A percentile compares a stretch with the other conserved stretches of the same genome.
Evolutionary conservation across 768 basidiomycete genomes (phyloP).

Genomic region (Lactarius indigo): DNA sequence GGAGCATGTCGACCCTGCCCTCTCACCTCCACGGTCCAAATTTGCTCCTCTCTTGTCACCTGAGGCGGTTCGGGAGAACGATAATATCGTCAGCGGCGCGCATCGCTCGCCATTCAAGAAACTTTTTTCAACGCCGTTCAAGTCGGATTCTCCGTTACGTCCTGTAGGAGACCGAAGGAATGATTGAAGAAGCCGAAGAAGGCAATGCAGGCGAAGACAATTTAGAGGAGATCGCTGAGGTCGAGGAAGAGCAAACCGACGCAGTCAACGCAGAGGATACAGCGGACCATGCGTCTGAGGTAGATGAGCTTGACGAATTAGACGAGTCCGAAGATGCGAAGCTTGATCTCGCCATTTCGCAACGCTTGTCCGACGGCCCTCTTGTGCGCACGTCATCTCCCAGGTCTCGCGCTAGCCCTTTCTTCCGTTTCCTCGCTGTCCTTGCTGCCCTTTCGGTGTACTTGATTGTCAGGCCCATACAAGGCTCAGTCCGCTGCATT

Average conservation of each 20-base stretch:
- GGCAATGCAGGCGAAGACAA: slow-evolving; percentile 22
- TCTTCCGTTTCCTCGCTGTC: slow-evolving; percentile 41
- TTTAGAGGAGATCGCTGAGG: slow-evolving; percentile 4
- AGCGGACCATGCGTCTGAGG: slow-evolving; percentile 2
- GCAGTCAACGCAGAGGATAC: slow-evolving; percentile 8
- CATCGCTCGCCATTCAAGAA: slow-evolving; percentile 22
- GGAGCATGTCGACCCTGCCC: slow-evolving; percentile 21
- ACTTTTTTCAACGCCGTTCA: slow-evolving; percentile 11
- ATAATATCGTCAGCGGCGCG: slow-evolving; percentile 12
- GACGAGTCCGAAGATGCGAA: slow-evolving; percentile 25
- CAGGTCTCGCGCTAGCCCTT: slow-evolving; percentile 25
- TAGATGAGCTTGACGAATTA: slow-evolving; percentile 22
- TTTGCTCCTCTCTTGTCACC: slow-evolving; percentile 54
- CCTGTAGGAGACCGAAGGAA: slow-evolving; percentile 17
- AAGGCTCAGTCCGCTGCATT: slow-evolving; percentile 66
- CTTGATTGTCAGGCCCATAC: slow-evolving; percentile 38
- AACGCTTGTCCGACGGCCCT: slow-evolving; percentile 38
- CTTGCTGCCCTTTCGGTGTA: slow-evolving; percentile 36
- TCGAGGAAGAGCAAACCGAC: slow-evolving; percentile 20
- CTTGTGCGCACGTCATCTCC: slow-evolving; percentile 17
- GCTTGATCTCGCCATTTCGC: slow-evolving; percentile 34
- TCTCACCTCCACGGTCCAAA: slow-evolving; percentile 48
- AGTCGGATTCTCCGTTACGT: slow-evolving; percentile 12
- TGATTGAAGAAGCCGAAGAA: slow-evolving; percentile 26
- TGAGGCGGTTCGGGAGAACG: slow-evolving; percentile 34